Conservation (phyloP, 2,329 filamentous ascomycete genomes). For the Parafenestella ontariensis region DNA sequence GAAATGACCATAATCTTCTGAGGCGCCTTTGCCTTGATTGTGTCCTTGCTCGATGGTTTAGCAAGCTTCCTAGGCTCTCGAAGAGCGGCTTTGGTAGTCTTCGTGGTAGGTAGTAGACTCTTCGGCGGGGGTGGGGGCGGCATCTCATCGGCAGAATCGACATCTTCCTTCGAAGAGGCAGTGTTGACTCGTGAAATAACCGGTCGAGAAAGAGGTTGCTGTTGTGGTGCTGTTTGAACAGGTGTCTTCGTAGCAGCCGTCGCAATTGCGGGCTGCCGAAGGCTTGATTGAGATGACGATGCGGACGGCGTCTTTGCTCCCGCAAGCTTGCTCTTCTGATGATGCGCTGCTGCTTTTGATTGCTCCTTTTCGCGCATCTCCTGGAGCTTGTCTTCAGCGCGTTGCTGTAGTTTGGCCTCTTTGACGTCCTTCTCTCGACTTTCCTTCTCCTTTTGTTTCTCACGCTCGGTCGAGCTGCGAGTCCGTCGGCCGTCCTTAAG, state of each 20-base stretch:
- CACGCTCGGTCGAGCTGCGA: constrained; percentile 65
- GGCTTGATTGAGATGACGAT: constrained; percentile 45
- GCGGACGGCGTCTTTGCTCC: constrained; percentile 60
- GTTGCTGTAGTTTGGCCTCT: constrained; percentile 67
- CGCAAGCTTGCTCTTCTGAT: constrained; percentile 48
- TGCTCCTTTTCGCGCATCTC: constrained; percentile 74
- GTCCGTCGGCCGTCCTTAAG: constrained; percentile 56
- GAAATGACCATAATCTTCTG: constrained; percentile 70
- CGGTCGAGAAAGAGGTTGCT: constrained; percentile 41
- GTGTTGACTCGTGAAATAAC: constrained; percentile 33
- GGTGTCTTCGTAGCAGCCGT: constrained; percentile 58
- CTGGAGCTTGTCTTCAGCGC: constrained; percentile 68
- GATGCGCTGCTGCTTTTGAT: constrained; percentile 64
- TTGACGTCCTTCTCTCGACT: constrained; percentile 62
- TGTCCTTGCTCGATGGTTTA: constrained; percentile 67
- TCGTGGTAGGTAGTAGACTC: constrained; percentile 57
- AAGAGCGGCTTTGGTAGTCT: constrained; percentile 44
- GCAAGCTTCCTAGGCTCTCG: constrained; percentile 58
- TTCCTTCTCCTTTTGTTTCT: constrained; percentile 66
- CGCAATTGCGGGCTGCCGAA: constrained; percentile 26
- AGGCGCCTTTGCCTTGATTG: constrained; percentile 67
- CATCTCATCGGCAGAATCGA: constrained; percentile 59
- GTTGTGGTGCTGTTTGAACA: constrained; percentile 33
- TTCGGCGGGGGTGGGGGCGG: constrained; percentile 68
- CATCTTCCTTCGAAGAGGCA: constrained; percentile 35